Evolutionary conservation across 805 yeast genomes (phyloP), one percentile per base, ranked within the genome.

Genomic region (Suhomyces canberraensis): DNA sequence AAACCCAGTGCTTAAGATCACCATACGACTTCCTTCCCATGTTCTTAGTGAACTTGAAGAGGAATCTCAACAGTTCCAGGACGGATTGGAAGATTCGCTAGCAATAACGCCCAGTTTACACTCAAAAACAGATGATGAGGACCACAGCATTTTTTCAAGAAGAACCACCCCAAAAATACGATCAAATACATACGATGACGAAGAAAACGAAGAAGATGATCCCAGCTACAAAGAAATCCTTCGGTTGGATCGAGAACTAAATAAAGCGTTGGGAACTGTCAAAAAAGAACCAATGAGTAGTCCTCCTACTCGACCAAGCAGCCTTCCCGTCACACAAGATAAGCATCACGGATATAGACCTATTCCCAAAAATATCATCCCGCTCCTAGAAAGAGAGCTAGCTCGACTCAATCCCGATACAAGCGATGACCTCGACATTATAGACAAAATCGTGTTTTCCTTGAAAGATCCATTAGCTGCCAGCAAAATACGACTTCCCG

Each of bases 401-500:
- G 47, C 51, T 11, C 34, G 47, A 5, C 46, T 50, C 26, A 60
- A 54, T 16, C 62, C 58, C 17, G 61, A 52, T 19, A 60, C 53
- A n/a, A 60, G 56, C 21, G 61, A 53, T 22, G 67, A 59, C 16
- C 36, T 60, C 13, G 62, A 56, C 13, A 56, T 63, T 37, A 53
- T 64, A 16, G 65, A 63, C n/a, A 64, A 59, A 31, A 48, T 66
- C 39, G 50, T 60, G 0, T 67, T 66, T 40, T 52, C 71, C 5
- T 44, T 69, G 21, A 49, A 61, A 29, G 74, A 69, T 40, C 74
- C 74, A 3, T 46, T 64, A n/a, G 52, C 61, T 19, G 65, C 64
- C 16, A 56, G 64, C 24, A 64, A 56, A 37, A 68, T 69, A 25
- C 42, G 48, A 27, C 48, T 69, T 7, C 74, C 74, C 2, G 63